Base-by-base conservation (phyloP, 1,139 yeast genomes). In the Protomyces inundatus region DNA sequence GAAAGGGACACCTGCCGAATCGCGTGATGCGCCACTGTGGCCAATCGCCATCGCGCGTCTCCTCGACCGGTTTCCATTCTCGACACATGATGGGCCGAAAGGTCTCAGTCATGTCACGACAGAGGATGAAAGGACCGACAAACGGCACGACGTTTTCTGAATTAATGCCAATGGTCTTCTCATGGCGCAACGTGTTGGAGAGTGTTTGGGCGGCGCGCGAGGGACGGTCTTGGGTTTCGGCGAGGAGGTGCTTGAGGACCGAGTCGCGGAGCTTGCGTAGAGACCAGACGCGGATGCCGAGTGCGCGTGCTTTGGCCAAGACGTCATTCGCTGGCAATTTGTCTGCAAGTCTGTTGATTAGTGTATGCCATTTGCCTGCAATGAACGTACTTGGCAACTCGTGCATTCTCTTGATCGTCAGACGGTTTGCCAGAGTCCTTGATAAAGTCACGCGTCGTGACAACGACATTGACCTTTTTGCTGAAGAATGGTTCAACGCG, bases 131-230 rank as follows among this genome's bases (percentile, higher is more conserved):
- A 6, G 86, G 84, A n/a, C 83, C 81, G 63, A 85, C 85, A 74
- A 95, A 88, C 73, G 89, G 88, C 72, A 87, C 85, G 71, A 88
- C 82, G 73, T 91, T 97, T 69, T 89, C 96, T 64, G 96, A 80
- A 69, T 81, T 85, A 4, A 95, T 91, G 68, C 80, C 82, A 23
- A 96, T 95, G 73, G 91, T 97, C 73, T 95, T 98, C 72, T 89
- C 91, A 68, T 84, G 84, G 69, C 91, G 81, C 68, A 93, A 79
- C 66, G 42, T 64, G 58, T 40, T 62, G 32, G 51, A 56, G 23
- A 61, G 65, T 34, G 61, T 35, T 35, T 51, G 67, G 32, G 37
- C 50, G 12, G 59, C 48, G 54, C 34, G 39, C 30, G 35, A 34
- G n/a, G 39, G 51, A 64, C 71, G 66, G 66, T 68, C 68, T 65